phyloP scores from a whole-genome alignment of 495 filamentous ascomycete species.

The Tuber borchii region DNA sequence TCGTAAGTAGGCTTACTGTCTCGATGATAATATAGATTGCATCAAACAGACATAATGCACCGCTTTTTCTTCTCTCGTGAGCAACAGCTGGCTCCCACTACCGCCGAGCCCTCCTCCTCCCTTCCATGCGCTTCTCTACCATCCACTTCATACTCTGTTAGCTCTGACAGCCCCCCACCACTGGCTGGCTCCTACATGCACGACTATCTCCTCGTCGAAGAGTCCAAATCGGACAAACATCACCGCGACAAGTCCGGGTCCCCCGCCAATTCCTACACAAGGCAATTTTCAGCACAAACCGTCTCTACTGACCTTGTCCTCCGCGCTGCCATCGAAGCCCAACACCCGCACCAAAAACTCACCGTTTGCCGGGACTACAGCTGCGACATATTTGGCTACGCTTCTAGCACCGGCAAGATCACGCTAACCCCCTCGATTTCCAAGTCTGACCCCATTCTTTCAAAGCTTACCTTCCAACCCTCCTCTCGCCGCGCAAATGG shows the following conservation, averaged over 20 bases:
- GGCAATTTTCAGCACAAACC: slow-evolving; percentile 48
- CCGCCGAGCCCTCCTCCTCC: neutral
- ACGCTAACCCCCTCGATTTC: slow-evolving; percentile 41
- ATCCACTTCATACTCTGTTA: neutral
- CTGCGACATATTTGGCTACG: slow-evolving; percentile 50
- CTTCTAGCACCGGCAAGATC: slow-evolving; percentile 47
- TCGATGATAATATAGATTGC: neutral
- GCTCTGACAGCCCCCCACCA: neutral
- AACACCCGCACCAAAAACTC: slow-evolving; percentile 51
- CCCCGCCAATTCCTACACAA: slow-evolving; percentile 42
- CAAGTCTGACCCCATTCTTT: slow-evolving; percentile 40
- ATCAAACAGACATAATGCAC: neutral
- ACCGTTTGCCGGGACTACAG: slow-evolving; percentile 42
- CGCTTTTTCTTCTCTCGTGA: neutral
- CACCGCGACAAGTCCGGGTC: slow-evolving; percentile 1
- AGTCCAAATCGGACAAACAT: neutral
- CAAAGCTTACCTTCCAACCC: slow-evolving; percentile 47
- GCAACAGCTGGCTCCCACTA: neutral
- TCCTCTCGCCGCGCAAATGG: slow-evolving; percentile 48
- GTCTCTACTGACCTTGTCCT: slow-evolving; percentile 52
- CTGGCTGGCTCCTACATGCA: neutral
- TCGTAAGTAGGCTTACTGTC: neutral
- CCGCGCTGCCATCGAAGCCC: slow-evolving; percentile 46
- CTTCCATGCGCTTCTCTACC: neutral
- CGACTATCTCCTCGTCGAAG: slow-evolving; percentile 21